A percentile compares a stretch with the other conserved stretches of the same genome.
Evolutionary conservation across 2,329 filamentous ascomycete genomes (phyloP).

Genomic region (Clonostachys rhizophaga): DNA sequence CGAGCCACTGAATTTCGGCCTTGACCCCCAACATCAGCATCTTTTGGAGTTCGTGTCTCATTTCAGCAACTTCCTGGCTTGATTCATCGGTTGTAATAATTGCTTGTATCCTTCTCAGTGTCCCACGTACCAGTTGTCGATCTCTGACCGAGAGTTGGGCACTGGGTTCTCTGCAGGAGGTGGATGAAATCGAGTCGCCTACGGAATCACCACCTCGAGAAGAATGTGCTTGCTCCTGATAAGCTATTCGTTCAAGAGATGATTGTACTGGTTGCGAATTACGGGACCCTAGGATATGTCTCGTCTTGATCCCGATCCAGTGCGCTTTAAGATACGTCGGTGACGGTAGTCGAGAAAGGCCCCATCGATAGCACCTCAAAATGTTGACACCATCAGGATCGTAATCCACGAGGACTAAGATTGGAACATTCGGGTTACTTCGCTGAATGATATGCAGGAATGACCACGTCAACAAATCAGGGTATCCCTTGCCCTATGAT

Average conservation of each 20-base stretch:
- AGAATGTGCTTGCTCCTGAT: background rate
- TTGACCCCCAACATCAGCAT: conserved; percentile 75
- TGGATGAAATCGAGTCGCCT: conserved; percentile 13
- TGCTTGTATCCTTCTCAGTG: conserved; percentile 38
- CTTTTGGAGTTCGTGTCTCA: conserved; percentile 56
- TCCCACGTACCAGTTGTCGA: conserved; percentile 47
- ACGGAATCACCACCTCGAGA: background rate
- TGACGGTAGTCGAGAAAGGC: conserved; percentile 59
- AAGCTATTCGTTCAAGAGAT: background rate
- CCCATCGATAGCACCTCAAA: conserved; percentile 67
- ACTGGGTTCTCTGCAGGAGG: conserved; percentile 16
- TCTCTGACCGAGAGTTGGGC: conserved; percentile 47
- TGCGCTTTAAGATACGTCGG: conserved; percentile 43
- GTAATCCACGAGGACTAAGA: conserved; percentile 65
- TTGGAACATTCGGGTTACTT: conserved; percentile 42
- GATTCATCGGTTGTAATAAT: conserved; percentile 12
- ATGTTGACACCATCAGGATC: conserved; percentile 76
- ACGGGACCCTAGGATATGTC: conserved; percentile 25
- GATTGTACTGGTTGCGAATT: background rate
- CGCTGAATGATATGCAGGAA: conserved; percentile 54
- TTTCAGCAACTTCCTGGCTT: conserved; percentile 21
- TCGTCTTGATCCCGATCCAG: conserved; percentile 60
- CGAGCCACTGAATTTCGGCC: conserved; percentile 71
- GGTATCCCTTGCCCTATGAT: conserved; percentile 72
- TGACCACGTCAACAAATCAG: conserved; percentile 65